Evolutionary conservation across 805 yeast species (phyloP), one percentile per base, ranked within the genome.

Genomic region (Kodamaea fukazawae): DNA sequence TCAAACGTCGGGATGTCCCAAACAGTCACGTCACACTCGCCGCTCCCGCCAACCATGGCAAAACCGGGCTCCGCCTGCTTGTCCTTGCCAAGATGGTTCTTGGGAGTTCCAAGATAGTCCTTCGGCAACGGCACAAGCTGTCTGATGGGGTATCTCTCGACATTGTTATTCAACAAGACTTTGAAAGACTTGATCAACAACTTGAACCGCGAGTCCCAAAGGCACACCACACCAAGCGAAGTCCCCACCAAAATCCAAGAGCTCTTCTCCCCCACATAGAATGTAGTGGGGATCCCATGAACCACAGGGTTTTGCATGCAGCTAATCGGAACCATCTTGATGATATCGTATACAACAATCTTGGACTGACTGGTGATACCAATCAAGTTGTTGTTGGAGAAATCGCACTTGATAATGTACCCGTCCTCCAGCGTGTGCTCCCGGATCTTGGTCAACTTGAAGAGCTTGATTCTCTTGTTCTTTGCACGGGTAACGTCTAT

Each of bases 171-270:
- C 31, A 38, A 31, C 15, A 17, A 12, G 32, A 87, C 71, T 7
- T 74, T 73, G 79, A 88, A 84, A 1, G 82, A 67, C 44, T 75
- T 80, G 26, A 87, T 63, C 30, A 75, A 63, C 0, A 83, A 43
- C 26, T 70, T 70, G 56, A 88, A 86, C 39, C 95, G 66, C 26
- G 86, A 48, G 57, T 89, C 96, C 95, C 96, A 89, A 11, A 91
- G 60, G 46, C 79, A 81, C 22, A 93, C 55, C 1, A 82, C 64
- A 1, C 97, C 97, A 29, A 73, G 75, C 0, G 76, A 64, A 0
- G 96, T 86, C 0, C 96, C 97, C 2, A 83, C 55, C 7, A 86
- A 57, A 1, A 86, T 55, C 87, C 96, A 87, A 4, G 74, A 63
- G 17, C 67, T 61, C 11, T 69, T 62, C 0, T 63, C 58, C 39